phyloP scores from a whole-genome alignment of 768 basidiomycete species.

The Phylloporus rhodoxanthus region DNA sequence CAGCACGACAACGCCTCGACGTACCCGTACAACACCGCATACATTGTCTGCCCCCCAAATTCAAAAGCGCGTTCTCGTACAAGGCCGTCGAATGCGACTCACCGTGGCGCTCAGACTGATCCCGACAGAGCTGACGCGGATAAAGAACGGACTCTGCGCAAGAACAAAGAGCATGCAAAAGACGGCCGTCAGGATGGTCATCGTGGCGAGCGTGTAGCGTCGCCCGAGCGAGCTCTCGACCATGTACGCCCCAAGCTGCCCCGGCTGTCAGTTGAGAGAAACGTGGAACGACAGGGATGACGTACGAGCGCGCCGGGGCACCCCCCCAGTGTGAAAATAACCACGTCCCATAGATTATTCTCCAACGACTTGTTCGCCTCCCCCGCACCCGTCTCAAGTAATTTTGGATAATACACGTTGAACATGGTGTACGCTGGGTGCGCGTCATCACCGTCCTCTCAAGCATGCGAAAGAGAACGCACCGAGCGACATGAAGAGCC shows the following conservation, averaged over 20 bases:
- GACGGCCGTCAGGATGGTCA: conserved; percentile 68
- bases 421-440: conserved; percentile 82
- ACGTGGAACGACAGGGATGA: neutral
- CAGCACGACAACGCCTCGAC: neutral
- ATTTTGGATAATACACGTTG: conserved; percentile 84
- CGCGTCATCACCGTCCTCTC: neutral
- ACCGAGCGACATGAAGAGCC: conserved; percentile 78
- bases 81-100: conserved; percentile 2
- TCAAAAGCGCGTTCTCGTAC: neutral
- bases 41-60: conserved; percentile 54
- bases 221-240: conserved; percentile 67
- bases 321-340: conserved; percentile 78
- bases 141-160: conserved; percentile 50
- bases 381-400: conserved; percentile 55
- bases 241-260: conserved; percentile 78
- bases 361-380: conserved; percentile 40
- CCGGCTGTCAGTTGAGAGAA: neutral
- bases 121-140: conserved; percentile 66
- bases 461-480: conserved; percentile 15
- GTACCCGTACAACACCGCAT: conserved; percentile 76
- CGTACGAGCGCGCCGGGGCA: conserved; percentile 79
- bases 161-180: conserved; percentile 67
- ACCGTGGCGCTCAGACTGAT: conserved; percentile 70
- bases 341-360: conserved; percentile 77
- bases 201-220: conserved; percentile 65